Conservation (phyloP, 2,329 filamentous ascomycete species). For the Calonectria pteridis region DNA sequence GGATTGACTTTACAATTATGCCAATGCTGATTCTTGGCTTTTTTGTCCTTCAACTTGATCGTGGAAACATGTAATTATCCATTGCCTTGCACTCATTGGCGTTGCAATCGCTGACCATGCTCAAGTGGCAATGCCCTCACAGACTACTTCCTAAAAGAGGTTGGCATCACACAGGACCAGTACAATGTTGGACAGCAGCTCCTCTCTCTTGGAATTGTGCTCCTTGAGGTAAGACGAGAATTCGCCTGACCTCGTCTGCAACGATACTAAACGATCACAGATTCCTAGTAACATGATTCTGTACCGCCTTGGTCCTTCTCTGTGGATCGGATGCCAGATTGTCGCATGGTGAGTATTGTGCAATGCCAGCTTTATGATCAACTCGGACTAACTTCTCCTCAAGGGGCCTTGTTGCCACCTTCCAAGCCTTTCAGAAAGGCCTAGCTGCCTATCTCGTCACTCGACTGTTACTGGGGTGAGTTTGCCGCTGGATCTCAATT, state of each 20-base stretch:
- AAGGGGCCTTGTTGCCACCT: conserved; percentile 51
- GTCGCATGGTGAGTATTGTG: conserved; percentile 46
- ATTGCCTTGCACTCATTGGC: not conserved
- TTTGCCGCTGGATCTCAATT: not conserved
- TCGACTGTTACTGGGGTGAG: conserved; percentile 49
- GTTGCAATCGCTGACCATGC: not conserved
- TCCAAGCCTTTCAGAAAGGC: conserved; percentile 52
- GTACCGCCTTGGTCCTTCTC: conserved; percentile 58
- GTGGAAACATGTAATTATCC: conserved; percentile 50
- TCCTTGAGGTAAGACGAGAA: conserved; percentile 47
- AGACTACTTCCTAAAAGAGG: conserved; percentile 59
- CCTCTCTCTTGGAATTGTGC: conserved; percentile 60
- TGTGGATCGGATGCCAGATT: conserved; percentile 56
- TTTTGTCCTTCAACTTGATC: conserved; percentile 57
- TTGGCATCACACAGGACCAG: conserved; percentile 60
- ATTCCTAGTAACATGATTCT: conserved; percentile 61
- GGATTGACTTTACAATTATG: conserved; percentile 59
- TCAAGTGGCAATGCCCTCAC: conserved; percentile 56
- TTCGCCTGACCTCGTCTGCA: fast-evolving
- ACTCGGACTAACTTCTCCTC: not conserved
- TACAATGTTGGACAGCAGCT: conserved; percentile 63
- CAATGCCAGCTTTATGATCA: no score
- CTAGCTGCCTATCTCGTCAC: conserved; percentile 51
- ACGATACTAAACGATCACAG: conserved; percentile 17
- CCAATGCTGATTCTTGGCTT: conserved; percentile 61